phyloP scores from a whole-genome alignment of 345 rosid species.

The Odontarrhena argentea region DNA sequence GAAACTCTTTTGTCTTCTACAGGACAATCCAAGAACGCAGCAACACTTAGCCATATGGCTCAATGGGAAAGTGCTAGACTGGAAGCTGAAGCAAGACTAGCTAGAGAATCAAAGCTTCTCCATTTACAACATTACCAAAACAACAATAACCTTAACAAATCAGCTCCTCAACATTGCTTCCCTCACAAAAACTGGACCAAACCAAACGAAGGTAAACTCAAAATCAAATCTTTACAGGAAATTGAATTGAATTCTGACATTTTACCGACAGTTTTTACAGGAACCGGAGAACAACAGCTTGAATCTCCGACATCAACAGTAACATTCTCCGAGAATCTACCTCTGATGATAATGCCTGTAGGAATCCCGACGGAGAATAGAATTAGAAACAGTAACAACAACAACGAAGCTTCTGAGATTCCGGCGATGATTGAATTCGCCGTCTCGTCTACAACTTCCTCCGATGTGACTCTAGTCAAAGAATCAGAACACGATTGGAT shows the following conservation, averaged over 20 bases:
- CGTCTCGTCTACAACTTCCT: slow-evolving; percentile 52
- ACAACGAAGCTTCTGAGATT: slow-evolving; percentile 27
- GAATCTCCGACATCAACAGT: slow-evolving; percentile 92
- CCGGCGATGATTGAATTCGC: slow-evolving; percentile 55
- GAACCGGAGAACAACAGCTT: slow-evolving; percentile 47
- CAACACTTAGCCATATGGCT: slow-evolving; percentile 56
- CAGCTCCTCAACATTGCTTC: slow-evolving; percentile 30
- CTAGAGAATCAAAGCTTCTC: slow-evolving; percentile 49
- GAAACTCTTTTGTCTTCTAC: slow-evolving; percentile 55
- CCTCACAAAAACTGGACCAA: slow-evolving; percentile 41
- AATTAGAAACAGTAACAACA: slow-evolving; percentile 4
- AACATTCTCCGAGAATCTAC: slow-evolving; percentile 66
- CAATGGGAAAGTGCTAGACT: slow-evolving; percentile 63
- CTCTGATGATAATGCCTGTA: slow-evolving; percentile 37
- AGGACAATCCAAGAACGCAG: slow-evolving; percentile 66
- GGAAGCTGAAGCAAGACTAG: slow-evolving; percentile 59
- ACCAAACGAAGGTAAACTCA: slow-evolving; percentile 40
- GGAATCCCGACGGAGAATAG: slow-evolving; percentile 30
- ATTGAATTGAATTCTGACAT: background rate
- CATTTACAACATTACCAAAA: slow-evolving; percentile 38
- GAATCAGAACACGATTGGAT: slow-evolving; percentile 69
- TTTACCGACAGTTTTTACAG: slow-evolving; percentile 6
- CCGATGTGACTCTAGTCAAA: slow-evolving; percentile 53
- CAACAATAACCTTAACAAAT: slow-evolving; percentile 19
- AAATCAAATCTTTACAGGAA: too few species aligned